Percentiles rank a stretch among this genome's conserved stretches.
Conservation (phyloP, 2,329 filamentous ascomycete species). For the Paraphoma sp. region DNA sequence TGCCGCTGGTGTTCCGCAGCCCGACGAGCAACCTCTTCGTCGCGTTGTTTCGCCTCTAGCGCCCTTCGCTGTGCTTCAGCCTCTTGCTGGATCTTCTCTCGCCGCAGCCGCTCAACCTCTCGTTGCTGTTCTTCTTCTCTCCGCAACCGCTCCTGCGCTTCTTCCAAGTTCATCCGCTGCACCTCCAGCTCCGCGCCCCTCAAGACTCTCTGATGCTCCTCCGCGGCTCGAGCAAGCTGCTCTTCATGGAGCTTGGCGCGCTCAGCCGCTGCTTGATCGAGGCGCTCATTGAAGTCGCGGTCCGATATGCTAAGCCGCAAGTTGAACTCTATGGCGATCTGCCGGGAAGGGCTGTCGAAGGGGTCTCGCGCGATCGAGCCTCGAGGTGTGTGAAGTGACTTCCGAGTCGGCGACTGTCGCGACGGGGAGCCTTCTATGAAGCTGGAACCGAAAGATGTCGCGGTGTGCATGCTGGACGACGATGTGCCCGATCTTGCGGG, state of each 20-base stretch:
- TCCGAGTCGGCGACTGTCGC: slow-evolving; percentile 41
- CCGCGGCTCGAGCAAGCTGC: slow-evolving; percentile 69
- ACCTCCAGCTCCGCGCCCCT: slow-evolving; percentile 61
- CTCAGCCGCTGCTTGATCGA: slow-evolving; percentile 69
- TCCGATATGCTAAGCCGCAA: slow-evolving; percentile 52
- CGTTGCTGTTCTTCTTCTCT: slow-evolving; percentile 45
- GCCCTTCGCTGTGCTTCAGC: slow-evolving; percentile 42
- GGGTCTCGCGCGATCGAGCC: slow-evolving; percentile 29
- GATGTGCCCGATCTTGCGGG: slow-evolving; percentile 41
- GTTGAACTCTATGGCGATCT: slow-evolving; percentile 51
- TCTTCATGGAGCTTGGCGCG: slow-evolving; percentile 68
- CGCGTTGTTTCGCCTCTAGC: slow-evolving; percentile 43
- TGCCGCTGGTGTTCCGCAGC: slow-evolving; percentile 34
- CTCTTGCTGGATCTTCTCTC: slow-evolving; percentile 52
- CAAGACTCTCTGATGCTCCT: slow-evolving; percentile 70
- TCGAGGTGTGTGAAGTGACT: slow-evolving; percentile 28
- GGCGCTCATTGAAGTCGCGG: slow-evolving; percentile 60
- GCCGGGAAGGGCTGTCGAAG: slow-evolving; percentile 43
- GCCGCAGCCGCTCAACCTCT: slow-evolving; percentile 51
- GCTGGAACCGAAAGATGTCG: slow-evolving; percentile 40
- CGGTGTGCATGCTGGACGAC: slow-evolving; percentile 44
- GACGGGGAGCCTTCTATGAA: slow-evolving; percentile 39
- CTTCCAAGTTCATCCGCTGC: slow-evolving; percentile 56
- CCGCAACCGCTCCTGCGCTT: slow-evolving; percentile 42
- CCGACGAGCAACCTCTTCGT: slow-evolving; percentile 39